Evolutionary conservation across 768 basidiomycete genomes (phyloP), one percentile per base, ranked within the genome.

Genomic region (Suillus tomentosus): DNA sequence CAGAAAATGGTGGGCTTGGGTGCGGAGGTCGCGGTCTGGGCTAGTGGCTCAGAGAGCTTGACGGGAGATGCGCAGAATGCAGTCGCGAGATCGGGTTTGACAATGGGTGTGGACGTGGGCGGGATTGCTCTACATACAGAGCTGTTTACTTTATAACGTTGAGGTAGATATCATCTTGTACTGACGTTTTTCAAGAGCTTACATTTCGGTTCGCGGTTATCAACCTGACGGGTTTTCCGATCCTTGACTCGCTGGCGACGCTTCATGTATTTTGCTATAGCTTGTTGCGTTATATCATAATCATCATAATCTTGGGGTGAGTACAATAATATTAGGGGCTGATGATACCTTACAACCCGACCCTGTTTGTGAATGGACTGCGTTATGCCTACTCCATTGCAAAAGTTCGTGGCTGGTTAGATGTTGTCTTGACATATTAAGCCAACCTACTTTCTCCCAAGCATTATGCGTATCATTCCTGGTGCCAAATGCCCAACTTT

Each of bases 11-110:
- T 62, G 39, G 74, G 77, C 17, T 65, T 74, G 0, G 80, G 77
- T 2, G 89, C 90, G 0, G 89, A 92, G 0, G 74, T 95, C 13
- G 91, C 82, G 1, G 87, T 96, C 1, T 88, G 90, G 62, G 92
- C 89, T 3, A 91, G 92, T 73, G 95, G 95, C 2, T 94, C 95
- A 0, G 84, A 84, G 66, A 80, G 84, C 63, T 72, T 96, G 73
- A 87, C 87, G 5, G 77, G 81, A 9, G 92, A 94, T 69, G 84
- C 87, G 8, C 82, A 87, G 65, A 95, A 95, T 72, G 91, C 91
- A 3, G 91, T 94, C 5, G 92, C 93, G 27, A 73, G 80, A 61
- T 66, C 92, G 14, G 75, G 81, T 22, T 72, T 83, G 22, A 67
- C 69, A 31, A 75, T 80, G 24, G 79, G 78, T 17, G 66, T 75